Conservation (phyloP, 257 asterid species). For the Penstemon barbatus region DNA sequence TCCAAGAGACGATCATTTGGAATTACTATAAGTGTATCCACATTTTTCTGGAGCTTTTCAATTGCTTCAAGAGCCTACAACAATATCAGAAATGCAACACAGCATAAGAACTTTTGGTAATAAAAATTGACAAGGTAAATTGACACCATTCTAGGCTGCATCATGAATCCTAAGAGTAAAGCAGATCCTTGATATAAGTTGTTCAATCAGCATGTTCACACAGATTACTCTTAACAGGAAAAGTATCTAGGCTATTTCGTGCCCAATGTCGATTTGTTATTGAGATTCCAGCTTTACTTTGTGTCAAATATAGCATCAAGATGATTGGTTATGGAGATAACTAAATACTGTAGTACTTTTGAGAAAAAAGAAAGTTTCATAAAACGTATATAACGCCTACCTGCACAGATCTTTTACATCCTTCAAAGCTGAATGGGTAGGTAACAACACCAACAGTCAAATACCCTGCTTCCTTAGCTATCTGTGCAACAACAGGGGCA, state of each 20-base stretch:
- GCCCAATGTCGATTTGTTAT: background rate
- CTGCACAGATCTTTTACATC: slow-evolving; percentile 91
- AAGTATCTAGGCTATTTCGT: background rate
- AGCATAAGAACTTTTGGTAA: background rate
- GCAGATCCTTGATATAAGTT: too few relatives aligned
- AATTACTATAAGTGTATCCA: slow-evolving; percentile 92
- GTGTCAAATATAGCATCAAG: too few relatives aligned
- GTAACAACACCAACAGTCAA: slow-evolving; percentile 98
- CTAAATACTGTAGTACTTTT: background rate
- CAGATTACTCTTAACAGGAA: too few relatives aligned
- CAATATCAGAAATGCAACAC: slow-evolving; percentile 15
- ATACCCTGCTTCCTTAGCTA: slow-evolving; percentile 92
- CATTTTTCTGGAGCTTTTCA: slow-evolving; percentile 94
- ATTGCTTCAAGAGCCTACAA: slow-evolving; percentile 93
- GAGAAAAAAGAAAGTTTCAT: background rate
- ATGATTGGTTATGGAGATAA: background rate
- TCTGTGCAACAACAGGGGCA: slow-evolving; percentile 94
- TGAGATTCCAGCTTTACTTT: too few relatives aligned
- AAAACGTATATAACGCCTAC: slow-evolving; percentile 41
- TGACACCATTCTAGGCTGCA: background rate
- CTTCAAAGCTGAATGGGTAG: slow-evolving; percentile 97
- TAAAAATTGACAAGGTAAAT: background rate
- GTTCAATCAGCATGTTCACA: too few relatives aligned
- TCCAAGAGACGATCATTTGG: slow-evolving; percentile 95
- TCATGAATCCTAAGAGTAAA: slow-evolving; percentile 9